Conservation (phyloP, 495 filamentous ascomycete genomes). For the Chaetomium fimeti region DNA sequence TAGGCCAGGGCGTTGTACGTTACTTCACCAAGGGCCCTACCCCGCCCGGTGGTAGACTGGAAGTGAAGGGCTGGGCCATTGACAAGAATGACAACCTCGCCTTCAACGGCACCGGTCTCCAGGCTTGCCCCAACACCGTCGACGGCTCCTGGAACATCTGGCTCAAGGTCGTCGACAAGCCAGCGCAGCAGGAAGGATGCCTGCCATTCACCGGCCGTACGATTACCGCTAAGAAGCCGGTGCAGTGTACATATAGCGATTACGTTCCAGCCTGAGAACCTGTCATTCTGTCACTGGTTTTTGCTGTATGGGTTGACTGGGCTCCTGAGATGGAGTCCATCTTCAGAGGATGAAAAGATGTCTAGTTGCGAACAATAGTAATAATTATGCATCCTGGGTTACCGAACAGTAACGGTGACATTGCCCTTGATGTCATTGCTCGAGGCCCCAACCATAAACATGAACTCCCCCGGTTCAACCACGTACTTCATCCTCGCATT, state of each 20-base stretch:
- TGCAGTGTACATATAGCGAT: conserved; percentile 36
- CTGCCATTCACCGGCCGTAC: conserved; percentile 44
- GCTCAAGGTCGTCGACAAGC: conserved; percentile 43
- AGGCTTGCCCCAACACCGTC: conserved; percentile 48
- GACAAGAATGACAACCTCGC: conserved; percentile 43
- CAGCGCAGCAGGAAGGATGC: conserved; percentile 48
- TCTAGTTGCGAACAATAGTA: too few species aligned
- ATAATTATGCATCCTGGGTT: not conserved
- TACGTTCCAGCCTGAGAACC: not conserved
- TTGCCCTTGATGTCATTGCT: conserved; percentile 57
- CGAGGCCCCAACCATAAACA: conserved; percentile 56
- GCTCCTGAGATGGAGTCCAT: too few species aligned
- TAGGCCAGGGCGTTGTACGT: conserved; percentile 49
- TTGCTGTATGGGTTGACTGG: too few species aligned
- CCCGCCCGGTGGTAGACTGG: conserved; percentile 39
- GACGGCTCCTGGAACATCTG: conserved; percentile 52
- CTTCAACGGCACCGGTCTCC: conserved; percentile 44
- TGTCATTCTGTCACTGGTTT: too few species aligned
- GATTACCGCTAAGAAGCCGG: conserved; percentile 18
- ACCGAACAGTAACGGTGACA: conserved; percentile 47
- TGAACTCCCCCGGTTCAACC: conserved; percentile 65
- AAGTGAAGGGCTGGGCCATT: conserved; percentile 47
- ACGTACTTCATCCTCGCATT: conserved; percentile 64
- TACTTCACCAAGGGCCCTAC: conserved; percentile 48
- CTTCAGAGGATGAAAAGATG: too few species aligned